Percentiles rank a stretch among this genome's conserved stretches.
Evolutionary conservation across 805 yeast species (phyloP).

Genomic region (Komagataella pastoris): DNA sequence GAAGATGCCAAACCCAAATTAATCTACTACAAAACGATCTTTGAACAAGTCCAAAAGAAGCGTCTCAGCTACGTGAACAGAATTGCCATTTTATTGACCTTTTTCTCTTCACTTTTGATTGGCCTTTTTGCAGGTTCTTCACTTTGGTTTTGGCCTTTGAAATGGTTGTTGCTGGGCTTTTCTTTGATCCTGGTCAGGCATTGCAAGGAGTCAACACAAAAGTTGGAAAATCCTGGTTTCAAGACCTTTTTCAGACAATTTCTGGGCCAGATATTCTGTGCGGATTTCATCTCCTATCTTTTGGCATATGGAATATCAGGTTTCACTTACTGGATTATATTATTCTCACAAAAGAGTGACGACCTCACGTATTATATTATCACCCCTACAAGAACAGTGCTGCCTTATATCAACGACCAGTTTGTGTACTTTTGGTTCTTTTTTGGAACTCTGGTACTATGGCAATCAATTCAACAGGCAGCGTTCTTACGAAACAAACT

Average conservation of each 20-base stretch:
- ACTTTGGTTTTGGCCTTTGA: conserved; percentile 11
- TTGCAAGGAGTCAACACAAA: conserved; percentile 14
- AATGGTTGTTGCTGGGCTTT: conserved; percentile 12
- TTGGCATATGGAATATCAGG: conserved; percentile 11
- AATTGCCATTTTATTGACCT: conserved; percentile 11
- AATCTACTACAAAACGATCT: conserved; percentile 9
- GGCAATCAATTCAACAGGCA: conserved; percentile 38
- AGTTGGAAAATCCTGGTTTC: conserved; percentile 11
- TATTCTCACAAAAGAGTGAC: conserved; percentile 10
- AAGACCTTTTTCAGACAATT: conserved; percentile 13
- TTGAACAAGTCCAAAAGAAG: conserved; percentile 11
- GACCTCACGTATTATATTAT: conserved; percentile 14
- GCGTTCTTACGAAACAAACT: conserved; percentile 43
- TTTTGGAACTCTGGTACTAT: conserved; percentile 22
- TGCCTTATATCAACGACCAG: conserved; percentile 26
- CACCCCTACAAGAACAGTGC: conserved; percentile 23
- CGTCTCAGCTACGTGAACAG: conserved; percentile 17
- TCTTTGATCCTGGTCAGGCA: conserved; percentile 15
- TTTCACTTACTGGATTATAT: conserved; percentile 6
- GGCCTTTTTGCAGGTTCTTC: conserved; percentile 11
- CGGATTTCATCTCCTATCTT: conserved; percentile 9
- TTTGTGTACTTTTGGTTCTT: conserved; percentile 38
- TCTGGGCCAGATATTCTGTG: conserved; percentile 11
- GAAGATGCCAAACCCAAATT: conserved; percentile 7
- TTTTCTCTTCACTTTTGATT: conserved; percentile 8